Base-by-base conservation (phyloP, 257 asterid genomes). In the Nicotiana undulata region DNA sequence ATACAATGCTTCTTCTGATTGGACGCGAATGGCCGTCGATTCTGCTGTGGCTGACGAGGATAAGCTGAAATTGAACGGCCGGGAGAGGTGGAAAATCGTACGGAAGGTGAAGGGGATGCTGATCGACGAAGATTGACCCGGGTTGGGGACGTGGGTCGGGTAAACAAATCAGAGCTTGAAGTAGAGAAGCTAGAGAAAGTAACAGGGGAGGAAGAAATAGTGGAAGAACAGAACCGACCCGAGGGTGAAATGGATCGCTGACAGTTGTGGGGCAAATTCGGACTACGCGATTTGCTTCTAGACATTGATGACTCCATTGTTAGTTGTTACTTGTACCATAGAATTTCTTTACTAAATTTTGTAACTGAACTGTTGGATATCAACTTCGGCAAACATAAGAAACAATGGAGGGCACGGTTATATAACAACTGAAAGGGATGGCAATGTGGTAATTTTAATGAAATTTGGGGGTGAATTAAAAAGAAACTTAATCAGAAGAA, bases 61-160 rank as follows among this genome's bases (percentile, higher is more conserved):
- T 86, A 76, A 5, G 87, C 83, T 2, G 88, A 89, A 85, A 90
- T 88, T 20, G 95, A 86, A 55, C 88, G 94, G 63, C 79, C 37
- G 0, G 87, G 83, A 12, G 89, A 80, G 1, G 91, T 80, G 15
- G 91, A 84, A 40, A 93, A 89, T 9, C 93, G 89, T 1, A 94
- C 93, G 24, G 94, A 80, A 0, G 94, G 79, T 3, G 97, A 89
- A 0, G 96, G 97, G 16, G 97, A 90, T 5, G 85, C 90, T 82
- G 97, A 89, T 88, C 92, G 86, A 61, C 83, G 87, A 18, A 90
- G 86, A 79, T 84, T 91, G 64, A 94, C 90, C 4, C 97, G 97
- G 75, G 94, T 88, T 1, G 98, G 98, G 51, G 96, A 90, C 1
- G 91, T 82, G 86, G 98, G 32, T 1, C 98, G 94, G 85, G 88